phyloP scores from a whole-genome alignment of 73 alveolate species.

The Effrenium voratum region DNA sequence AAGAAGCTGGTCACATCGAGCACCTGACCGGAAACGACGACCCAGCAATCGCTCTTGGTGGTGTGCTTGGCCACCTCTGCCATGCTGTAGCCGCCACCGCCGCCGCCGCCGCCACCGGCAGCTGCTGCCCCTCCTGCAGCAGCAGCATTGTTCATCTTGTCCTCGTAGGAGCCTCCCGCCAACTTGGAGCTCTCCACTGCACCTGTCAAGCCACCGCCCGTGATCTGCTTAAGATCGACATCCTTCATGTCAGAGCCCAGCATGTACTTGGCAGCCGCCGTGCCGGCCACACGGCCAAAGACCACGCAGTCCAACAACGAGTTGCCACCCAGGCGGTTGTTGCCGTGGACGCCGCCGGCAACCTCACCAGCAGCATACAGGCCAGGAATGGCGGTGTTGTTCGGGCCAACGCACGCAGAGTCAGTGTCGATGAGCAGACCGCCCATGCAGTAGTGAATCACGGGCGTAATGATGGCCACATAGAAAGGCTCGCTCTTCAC shows the following conservation, averaged over 20 bases:
- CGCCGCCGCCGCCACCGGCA: neutral
- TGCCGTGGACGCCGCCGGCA: conserved; percentile 97
- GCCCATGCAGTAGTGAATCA: conserved; percentile 96
- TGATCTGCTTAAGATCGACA: neutral
- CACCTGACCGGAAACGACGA: conserved; percentile 95
- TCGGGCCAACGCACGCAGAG: conserved; percentile 65
- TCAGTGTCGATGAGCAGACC: conserved; percentile 94
- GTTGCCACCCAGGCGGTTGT: conserved; percentile 97
- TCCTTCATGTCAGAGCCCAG: conserved; percentile 68
- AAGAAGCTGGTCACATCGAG: conserved; percentile 95
- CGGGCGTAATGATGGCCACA: conserved; percentile 96
- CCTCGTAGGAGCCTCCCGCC: conserved; percentile 79
- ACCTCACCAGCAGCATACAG: conserved; percentile 95
- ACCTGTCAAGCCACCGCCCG: conserved; percentile 77
- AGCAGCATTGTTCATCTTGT: conserved; percentile 58
- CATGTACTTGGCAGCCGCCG: conserved; percentile 93
- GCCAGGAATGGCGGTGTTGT: conserved; percentile 59
- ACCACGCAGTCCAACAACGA: conserved; percentile 97
- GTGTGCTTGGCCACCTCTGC: conserved; percentile 95
- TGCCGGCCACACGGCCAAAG: conserved; percentile 96
- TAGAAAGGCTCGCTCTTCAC: conserved; percentile 93
- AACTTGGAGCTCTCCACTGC: conserved; percentile 72
- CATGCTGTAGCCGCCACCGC: conserved; percentile 57
- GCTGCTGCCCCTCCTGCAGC: conserved; percentile 39
- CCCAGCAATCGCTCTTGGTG: conserved; percentile 95